Conservation (phyloP, 2,329 filamentous ascomycete genomes). For the Aureobasidium mangrovei region DNA sequence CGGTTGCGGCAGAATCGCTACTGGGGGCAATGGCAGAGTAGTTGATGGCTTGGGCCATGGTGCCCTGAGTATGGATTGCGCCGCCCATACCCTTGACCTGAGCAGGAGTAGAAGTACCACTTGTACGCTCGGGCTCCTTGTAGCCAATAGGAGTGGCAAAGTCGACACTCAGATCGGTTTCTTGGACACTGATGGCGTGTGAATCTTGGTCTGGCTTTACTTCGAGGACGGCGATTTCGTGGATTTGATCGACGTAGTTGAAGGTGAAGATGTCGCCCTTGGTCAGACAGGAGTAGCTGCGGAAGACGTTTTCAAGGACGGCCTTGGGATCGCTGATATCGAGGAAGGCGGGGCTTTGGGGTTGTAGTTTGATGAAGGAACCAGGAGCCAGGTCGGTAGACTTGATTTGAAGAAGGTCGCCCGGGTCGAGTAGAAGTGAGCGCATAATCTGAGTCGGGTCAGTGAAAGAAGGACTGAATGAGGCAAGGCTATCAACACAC, state of each 20-base stretch:
- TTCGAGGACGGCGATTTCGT: constrained; percentile 87
- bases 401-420: constrained; percentile 90
- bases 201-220: constrained; percentile 79
- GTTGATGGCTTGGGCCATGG: constrained; percentile 97
- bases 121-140: constrained; percentile 69
- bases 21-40: constrained; percentile 82
- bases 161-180: constrained; percentile 93
- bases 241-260: constrained; percentile 88
- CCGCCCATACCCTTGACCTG: constrained; percentile 60
- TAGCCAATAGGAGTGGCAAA: constrained; percentile 93
- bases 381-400: constrained; percentile 87
- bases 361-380: constrained; percentile 90
- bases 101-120: constrained; percentile 79
- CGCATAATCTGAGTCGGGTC: constrained; percentile 67
- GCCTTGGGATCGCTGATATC: constrained; percentile 97
- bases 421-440: constrained; percentile 78
- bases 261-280: constrained; percentile 95
- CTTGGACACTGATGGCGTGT: constrained; percentile 79
- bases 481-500: constrained; percentile 37
- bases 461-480: background rate
- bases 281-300: constrained; percentile 88
- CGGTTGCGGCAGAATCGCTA: constrained; percentile 54
- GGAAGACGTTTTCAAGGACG: constrained; percentile 91
- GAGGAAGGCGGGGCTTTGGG: constrained; percentile 85
- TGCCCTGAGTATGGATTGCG: constrained; percentile 72